Evolutionary conservation across 495 filamentous ascomycete species (phyloP).

Genomic region (Aspergillus saccharolyticus): DNA sequence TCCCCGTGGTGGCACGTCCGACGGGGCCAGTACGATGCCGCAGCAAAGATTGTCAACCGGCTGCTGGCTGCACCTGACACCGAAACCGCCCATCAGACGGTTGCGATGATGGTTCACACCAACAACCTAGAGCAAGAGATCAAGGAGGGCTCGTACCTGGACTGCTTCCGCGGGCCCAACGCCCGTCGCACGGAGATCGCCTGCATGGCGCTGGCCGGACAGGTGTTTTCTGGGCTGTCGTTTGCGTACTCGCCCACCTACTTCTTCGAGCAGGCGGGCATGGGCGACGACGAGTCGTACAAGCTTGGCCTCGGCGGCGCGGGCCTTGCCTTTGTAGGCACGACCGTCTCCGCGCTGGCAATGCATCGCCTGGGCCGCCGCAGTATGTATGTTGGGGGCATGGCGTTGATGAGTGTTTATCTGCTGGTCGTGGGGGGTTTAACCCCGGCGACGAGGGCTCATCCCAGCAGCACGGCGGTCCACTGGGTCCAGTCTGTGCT

Average conservation of each 20-base stretch:
- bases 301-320: conserved; percentile 31
- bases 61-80: conserved; percentile 56
- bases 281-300: conserved; percentile 23
- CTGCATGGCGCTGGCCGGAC: not conserved
- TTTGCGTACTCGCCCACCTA: conserved; percentile 19
- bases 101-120: conserved; percentile 81
- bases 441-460: conserved; percentile 15
- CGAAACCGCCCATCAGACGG: conserved; percentile 49
- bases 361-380: conserved; percentile 45
- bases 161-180: not conserved
- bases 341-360: conserved; percentile 48
- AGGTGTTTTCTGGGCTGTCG: not conserved
- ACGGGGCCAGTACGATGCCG: conserved; percentile 58
- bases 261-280: conserved; percentile 41
- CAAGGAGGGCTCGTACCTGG: not conserved
- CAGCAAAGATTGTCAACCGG: conserved; percentile 58
- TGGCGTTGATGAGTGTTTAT: conserved; percentile 34
- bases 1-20: conserved; percentile 67
- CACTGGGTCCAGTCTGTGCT: conserved; percentile 30
- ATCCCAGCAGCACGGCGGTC: conserved; percentile 9
- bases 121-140: conserved; percentile 58
- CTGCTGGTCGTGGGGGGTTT: conserved; percentile 42
- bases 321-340: conserved; percentile 48
- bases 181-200: not conserved
- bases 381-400: conserved; percentile 48